A percentile compares a stretch with the other conserved stretches of the same genome.
These are phyloP conservation scores for Fallopia convolvulus DNA, from an alignment of 148 eudicot genomes.

Conservation along the genomic window DNA sequence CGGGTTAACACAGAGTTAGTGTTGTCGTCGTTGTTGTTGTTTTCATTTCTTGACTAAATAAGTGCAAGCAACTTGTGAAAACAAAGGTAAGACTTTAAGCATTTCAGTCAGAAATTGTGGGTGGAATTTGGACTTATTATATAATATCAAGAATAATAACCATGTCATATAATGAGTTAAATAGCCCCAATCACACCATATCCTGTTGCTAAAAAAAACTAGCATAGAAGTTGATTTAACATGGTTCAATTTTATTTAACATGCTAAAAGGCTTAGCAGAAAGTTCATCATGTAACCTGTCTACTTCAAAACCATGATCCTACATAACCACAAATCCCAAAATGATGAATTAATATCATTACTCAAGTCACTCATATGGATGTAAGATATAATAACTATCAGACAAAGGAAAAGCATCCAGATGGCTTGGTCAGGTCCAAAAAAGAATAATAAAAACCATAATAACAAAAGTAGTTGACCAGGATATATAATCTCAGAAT, in stretches of 20 bases:
- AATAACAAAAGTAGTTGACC: background rate
- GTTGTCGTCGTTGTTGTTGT: too few relatives aligned
- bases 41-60: too few relatives aligned
- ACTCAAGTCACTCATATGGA: background rate
- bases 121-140: background rate
- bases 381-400: background rate
- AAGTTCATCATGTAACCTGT: background rate
- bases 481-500: background rate
- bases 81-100: background rate
- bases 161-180: background rate
- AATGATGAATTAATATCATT: background rate
- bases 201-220: background rate
- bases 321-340: background rate
- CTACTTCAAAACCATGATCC: background rate
- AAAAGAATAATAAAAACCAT: background rate
- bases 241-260: too few relatives aligned
- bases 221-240: background rate
- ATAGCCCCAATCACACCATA: background rate
- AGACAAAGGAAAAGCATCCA: background rate
- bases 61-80: too few relatives aligned
- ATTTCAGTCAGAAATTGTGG: background rate
- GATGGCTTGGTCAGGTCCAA: background rate
- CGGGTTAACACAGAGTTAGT: too few relatives aligned
- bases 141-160: background rate
- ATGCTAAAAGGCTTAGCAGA: too few relatives aligned